Conservation (phyloP, 2,329 filamentous ascomycete species). For the Cordyceps pruinosa region DNA sequence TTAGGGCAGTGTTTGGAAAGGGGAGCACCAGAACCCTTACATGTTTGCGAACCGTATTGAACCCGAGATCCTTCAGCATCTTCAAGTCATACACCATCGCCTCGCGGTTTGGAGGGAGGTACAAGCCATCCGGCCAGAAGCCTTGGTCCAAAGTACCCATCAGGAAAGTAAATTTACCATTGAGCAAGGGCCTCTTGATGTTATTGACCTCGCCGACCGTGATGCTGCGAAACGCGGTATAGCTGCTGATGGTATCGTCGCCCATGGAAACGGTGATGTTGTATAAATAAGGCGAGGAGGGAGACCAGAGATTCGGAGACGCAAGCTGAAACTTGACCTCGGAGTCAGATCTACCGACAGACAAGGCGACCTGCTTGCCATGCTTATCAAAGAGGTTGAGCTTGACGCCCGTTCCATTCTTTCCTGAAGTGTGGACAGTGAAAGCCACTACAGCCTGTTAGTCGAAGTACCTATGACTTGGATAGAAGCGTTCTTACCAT, state of each 20-base stretch:
- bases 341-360: slow-evolving; percentile 38
- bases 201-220: slow-evolving; percentile 49
- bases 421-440: slow-evolving; percentile 42
- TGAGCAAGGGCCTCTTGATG: slow-evolving; percentile 54
- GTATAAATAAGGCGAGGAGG: slow-evolving; percentile 55
- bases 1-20: not conserved
- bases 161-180: slow-evolving; percentile 61
- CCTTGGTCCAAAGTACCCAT: slow-evolving; percentile 66
- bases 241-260: slow-evolving; percentile 51
- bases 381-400: slow-evolving; percentile 29
- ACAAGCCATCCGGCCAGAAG: slow-evolving; percentile 64
- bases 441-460: slow-evolving; percentile 39
- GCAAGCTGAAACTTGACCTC: slow-evolving; percentile 49
- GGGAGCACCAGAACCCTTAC: slow-evolving; percentile 33
- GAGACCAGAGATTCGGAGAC: slow-evolving; percentile 57
- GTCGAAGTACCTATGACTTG: not conserved
- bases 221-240: slow-evolving; percentile 63
- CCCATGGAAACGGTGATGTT: slow-evolving; percentile 50
- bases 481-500: slow-evolving; percentile 20
- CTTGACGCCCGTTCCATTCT: slow-evolving; percentile 27
- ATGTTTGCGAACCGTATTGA: slow-evolving; percentile 67
- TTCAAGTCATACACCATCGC: slow-evolving; percentile 62
- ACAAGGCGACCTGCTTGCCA: slow-evolving; percentile 36
- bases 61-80: slow-evolving; percentile 56
- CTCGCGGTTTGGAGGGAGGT: slow-evolving; percentile 57